Evolutionary conservation across 805 yeast species (phyloP), one percentile per base, ranked within the genome.

Genomic region (Kuraishia hungarica): DNA sequence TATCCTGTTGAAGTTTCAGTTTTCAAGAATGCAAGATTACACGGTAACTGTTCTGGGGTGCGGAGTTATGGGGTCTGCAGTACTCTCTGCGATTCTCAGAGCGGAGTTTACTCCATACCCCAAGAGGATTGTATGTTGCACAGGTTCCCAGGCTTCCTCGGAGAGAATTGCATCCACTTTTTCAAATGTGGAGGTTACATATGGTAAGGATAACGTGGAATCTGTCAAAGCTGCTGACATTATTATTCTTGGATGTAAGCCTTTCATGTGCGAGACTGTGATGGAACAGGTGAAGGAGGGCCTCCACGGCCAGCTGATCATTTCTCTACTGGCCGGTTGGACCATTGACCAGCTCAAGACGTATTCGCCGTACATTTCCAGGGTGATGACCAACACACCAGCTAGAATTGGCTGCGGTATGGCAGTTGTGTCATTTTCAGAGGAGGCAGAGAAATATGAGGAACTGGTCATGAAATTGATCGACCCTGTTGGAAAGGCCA

Each of bases 331-430:
- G 62, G 98, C 99, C 2, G 99, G 99, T 15, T 87, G 90, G 81
- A 89, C 96, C 19, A 84, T 92, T 58, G 83, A 75, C 20, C 88
- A 87, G 66, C 76, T 91, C 61, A 59, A 67, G 20, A 64, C 67
- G 1, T 79, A 82, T 62, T 74, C 88, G 10, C 73, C 77, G 6
- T 73, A 76, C 56, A 83, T 93, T 35, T 89, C 96, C 22, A 80
- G 96, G 59, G 96, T 96, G n/a, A 92, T 96, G 96, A 93, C 99
- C 51, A 94, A 93, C 72, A 94, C 99, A 0, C 97, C 99, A 2
- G 96, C 97, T 20, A 85, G 86, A 68, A 89, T 81, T 68, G 97
- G 97, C 22, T 82, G 85, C 62, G 99, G 98, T 53, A 90, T 93
- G 78, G 97, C 98, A 11, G 91, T 90, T 47, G 84, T 94, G n/a